phyloP scores from a whole-genome alignment of 2,329 filamentous ascomycete species.

The Penicillium sp. region DNA sequence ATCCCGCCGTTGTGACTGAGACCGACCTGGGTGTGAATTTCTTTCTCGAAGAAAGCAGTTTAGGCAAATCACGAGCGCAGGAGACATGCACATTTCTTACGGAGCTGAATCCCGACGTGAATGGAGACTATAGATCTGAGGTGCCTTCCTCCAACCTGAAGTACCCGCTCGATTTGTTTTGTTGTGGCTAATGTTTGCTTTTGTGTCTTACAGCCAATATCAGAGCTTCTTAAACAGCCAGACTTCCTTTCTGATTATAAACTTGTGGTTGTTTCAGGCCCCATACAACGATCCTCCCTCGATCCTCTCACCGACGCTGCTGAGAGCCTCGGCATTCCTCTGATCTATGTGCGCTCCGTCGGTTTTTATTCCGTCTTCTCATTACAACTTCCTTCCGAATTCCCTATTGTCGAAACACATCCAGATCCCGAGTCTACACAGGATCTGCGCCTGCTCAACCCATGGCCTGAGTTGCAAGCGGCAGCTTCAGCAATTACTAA shows the following conservation, averaged over 20 bases:
- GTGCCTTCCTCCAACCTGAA: slow-evolving; percentile 30
- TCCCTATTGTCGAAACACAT: slow-evolving; percentile 93
- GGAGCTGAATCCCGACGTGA: slow-evolving; percentile 90
- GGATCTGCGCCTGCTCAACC: slow-evolving; percentile 76
- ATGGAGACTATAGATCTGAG: slow-evolving; percentile 65
- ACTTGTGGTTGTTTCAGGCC: slow-evolving; percentile 59
- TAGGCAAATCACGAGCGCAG: slow-evolving; percentile 75
- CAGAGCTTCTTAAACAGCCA: slow-evolving; percentile 33
- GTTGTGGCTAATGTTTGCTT: slow-evolving; percentile 11
- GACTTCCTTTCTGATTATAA: slow-evolving; percentile 49
- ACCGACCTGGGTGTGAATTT: slow-evolving; percentile 93
- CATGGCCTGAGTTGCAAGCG: slow-evolving; percentile 75
- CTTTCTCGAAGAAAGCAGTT: slow-evolving; percentile 75
- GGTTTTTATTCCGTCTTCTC: slow-evolving; percentile 91
- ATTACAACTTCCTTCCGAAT: slow-evolving; percentile 70
- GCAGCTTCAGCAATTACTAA: slow-evolving; percentile 63
- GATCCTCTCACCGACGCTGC: slow-evolving; percentile 49
- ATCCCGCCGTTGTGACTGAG: slow-evolving; percentile 71
- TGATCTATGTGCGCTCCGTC: slow-evolving; percentile 79
- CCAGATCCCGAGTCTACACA: slow-evolving; percentile 80
- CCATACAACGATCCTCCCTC: slow-evolving; percentile 53
- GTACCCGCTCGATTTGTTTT: neutral
- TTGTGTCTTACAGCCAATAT: slow-evolving; percentile 28
- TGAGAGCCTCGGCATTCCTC: slow-evolving; percentile 60
- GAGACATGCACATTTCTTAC: slow-evolving; percentile 71